Base-by-base conservation (phyloP, 23 red algal genomes). In the Gracilaria gracilis region DNA sequence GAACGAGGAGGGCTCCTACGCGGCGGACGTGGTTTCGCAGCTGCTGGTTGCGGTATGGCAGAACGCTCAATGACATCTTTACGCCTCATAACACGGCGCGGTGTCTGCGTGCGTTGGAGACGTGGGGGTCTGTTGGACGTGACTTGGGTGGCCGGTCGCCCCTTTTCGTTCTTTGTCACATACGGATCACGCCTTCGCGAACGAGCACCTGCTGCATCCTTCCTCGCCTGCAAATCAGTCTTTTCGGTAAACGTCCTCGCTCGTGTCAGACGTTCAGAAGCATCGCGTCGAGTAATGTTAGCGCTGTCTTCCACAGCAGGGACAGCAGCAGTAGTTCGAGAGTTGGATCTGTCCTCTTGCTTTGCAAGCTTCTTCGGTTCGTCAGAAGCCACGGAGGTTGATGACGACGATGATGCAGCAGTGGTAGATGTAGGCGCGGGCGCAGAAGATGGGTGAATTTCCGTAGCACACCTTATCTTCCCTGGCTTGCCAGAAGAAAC, bases 21-120 rank as follows among this genome's bases (percentile, higher is more conserved):
- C 53, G 17, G 34, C 9, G 48, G 86, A 27, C 20, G 54, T 17
- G 67, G 46, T 37, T 37, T 28, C 61, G 25, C 72, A 4, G 71
- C 2, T 36, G 54, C 59, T 23, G 38, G 57, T 3, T 24, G 57
- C 2, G 81, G 38, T 27, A 83, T 16, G 80, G 53, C 50, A 31
- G 80, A 67, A 37, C 55, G 65, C 51, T 85, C 55, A 27, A 85
- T 66, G 16, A 44, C 57, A 54, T 88, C 84, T 29, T 88, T 88
- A 9, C 84, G 72, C 17, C 86, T 15, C 25, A 80, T 53, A 20
- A 89, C 29, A n/a, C 72, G 42, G 6, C 75, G 69, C 64, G 71
- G 86, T 11, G 86, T 89, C 57, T 79, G 69, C 24, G 72, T 69
- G 33, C 86, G 69, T 24, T 58, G 50, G 25, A 89, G 32, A 42